Base-by-base conservation (phyloP, 495 filamentous ascomycete genomes). In the Bathelium albidoporum region DNA sequence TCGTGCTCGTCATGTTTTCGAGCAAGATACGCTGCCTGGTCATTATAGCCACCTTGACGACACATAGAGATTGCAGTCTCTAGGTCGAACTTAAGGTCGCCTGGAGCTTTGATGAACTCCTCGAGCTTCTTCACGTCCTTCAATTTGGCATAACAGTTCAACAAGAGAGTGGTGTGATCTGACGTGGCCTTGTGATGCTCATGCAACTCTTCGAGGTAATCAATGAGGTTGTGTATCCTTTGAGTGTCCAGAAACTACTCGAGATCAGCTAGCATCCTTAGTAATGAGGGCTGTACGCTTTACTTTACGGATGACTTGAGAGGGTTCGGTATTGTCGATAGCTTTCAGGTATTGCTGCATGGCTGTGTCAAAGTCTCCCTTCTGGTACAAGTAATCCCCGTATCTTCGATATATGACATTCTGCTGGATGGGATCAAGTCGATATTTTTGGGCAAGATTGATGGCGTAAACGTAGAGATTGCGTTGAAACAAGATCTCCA, bases 21-120 rank as follows among this genome's bases (percentile, higher is more conserved):
- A 12, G 94, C 93, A 55, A 98, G 81, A 70, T 94, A 97, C 1
- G 94, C 95, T 9, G 94, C 94, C 76, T 98, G 94, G 65, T 96
- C 90, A 71, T 87, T 93, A 73, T 98, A 98, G n/a, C 95, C 91
- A 26, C 91, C 95, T 76, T 98, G 94, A 20, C 95, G 85, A 68
- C 94, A 98, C 94, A 98, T 97, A 3, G 87, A 84, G 59, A 97
- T 98, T 1, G 95, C 95, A 7, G 95, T 98, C 65, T 97, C 94
- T 9, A 97, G 79, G 75, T 98, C 94, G 73, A 98, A 97, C 68
- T 94, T 97, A 36, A 95, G 81, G 69, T 97, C 93, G 1, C 90
- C 92, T 2, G 91, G 90, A 49, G 91, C 91, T 71, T 95, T 95
- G 73, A 98, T 98, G 66, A 98, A 98, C 59, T 88, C 87, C 67